Percentiles rank a stretch among this genome's conserved stretches.
phyloP scores from a whole-genome alignment of 768 basidiomycete genomes.

The Suillus subaureus region DNA sequence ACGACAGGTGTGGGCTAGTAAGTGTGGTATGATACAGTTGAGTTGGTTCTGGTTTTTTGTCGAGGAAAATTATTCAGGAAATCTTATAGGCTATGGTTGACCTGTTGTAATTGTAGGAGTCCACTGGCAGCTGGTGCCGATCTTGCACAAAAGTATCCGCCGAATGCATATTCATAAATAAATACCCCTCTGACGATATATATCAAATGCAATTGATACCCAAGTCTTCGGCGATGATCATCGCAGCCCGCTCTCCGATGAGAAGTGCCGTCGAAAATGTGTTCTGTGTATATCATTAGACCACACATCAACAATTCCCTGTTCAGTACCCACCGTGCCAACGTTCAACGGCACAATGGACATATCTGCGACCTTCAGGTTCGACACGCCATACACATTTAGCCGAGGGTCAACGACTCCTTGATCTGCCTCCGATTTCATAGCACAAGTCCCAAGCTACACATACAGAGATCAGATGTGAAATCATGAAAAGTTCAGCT shows the following conservation, averaged over 20 bases:
- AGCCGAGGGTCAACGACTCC: conserved; percentile 66
- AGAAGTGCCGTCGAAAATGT: conserved; percentile 25
- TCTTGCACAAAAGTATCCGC: too few relatives aligned
- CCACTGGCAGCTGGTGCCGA: too few relatives aligned
- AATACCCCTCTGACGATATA: conserved; percentile 20
- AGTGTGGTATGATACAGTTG: too few relatives aligned
- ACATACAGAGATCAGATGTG: background rate
- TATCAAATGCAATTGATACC: conserved; percentile 19
- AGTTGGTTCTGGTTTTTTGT: too few relatives aligned
- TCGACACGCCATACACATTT: conserved; percentile 61
- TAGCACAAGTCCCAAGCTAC: too few relatives aligned
- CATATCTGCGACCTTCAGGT: conserved; percentile 61
- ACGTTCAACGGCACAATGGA: conserved; percentile 44
- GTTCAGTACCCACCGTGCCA: conserved; percentile 25
- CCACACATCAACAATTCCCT: background rate
- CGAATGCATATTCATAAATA: background rate
- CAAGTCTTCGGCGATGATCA: conserved; percentile 23
- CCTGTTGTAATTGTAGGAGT: too few relatives aligned
- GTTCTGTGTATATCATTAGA: conserved; percentile 13
- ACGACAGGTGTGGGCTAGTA: too few relatives aligned
- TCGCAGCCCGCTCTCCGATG: conserved; percentile 30
- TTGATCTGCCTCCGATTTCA: conserved; percentile 58
- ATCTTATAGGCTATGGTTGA: too few relatives aligned
- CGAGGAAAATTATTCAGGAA: too few relatives aligned
- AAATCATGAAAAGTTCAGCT: background rate